Evolutionary conservation across 75 land plant species (phyloP).

Genomic region (Chamaecyparis obtusa): DNA sequence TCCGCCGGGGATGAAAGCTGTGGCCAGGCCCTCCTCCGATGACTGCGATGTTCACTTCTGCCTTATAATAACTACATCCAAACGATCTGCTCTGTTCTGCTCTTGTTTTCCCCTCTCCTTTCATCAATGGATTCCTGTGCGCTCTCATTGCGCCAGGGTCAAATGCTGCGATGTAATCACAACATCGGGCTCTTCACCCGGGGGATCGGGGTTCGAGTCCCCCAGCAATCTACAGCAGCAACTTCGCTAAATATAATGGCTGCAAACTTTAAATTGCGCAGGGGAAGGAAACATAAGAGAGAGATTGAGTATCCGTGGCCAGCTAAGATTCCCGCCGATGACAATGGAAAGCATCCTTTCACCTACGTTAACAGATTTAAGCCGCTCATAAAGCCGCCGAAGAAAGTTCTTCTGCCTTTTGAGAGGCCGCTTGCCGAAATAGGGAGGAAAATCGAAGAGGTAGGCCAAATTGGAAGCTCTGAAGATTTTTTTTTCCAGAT

Average conservation of each 20-base stretch:
- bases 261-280: constrained; percentile 27
- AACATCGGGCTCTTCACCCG: background rate
- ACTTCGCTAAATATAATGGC: background rate
- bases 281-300: constrained; percentile 28
- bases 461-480: constrained; percentile 14
- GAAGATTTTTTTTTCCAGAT: background rate
- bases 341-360: constrained; percentile 36
- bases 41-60: background rate
- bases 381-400: constrained; percentile 74
- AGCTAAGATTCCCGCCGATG: constrained; percentile 35
- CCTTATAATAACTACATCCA: background rate
- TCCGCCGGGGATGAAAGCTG: background rate
- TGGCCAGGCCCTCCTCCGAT: background rate
- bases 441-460: constrained; percentile 76
- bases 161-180: background rate
- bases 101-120: background rate
- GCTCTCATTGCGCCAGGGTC: background rate
- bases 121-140: background rate
- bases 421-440: constrained; percentile 76
- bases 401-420: constrained; percentile 80
- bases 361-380: constrained; percentile 62
- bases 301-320: constrained; percentile 80
- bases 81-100: background rate
- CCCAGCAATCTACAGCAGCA: background rate
- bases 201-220: constrained; percentile 7